phyloP scores from a whole-genome alignment of 2,329 filamentous ascomycete species.

The Colletotrichum siamense region DNA sequence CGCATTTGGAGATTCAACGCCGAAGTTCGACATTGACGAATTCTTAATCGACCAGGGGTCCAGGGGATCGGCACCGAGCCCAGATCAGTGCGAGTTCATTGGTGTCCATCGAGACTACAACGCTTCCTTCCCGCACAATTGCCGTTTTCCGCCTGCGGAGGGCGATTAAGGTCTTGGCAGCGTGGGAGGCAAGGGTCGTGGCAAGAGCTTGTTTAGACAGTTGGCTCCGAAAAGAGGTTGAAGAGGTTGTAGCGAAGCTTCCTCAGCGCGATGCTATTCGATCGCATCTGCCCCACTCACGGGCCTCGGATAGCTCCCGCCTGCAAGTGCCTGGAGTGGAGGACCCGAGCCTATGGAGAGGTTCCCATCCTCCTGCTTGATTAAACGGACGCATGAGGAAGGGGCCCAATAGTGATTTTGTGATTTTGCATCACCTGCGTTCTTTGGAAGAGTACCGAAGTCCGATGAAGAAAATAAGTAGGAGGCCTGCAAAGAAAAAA shows the following conservation, averaged over 20 bases:
- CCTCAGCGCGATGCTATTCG: neutral
- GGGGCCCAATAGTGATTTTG: neutral
- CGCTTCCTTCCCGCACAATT: neutral
- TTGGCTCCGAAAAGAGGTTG: neutral
- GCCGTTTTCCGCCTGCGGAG: neutral
- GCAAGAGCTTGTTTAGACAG: neutral
- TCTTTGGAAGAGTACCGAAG: neutral
- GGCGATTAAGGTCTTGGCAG: neutral
- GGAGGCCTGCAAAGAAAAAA: neutral
- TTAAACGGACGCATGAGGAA: neutral
- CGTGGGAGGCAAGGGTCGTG: neutral
- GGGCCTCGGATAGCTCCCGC: neutral
- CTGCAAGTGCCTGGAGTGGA: neutral
- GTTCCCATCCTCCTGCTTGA: neutral
- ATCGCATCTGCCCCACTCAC: slow-evolving; percentile 12
- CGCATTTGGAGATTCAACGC: neutral
- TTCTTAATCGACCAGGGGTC: neutral
- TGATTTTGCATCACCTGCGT: neutral
- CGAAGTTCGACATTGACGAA: neutral
- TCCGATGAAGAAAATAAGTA: neutral
- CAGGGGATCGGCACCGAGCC: neutral
- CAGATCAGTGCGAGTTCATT: neutral
- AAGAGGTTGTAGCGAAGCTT: neutral
- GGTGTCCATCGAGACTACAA: neutral
- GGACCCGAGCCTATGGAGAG: neutral